Percentiles rank a stretch among this genome's conserved stretches.
Evolutionary conservation across 2,329 filamentous ascomycete species (phyloP).

Genomic region (Cadophora malorum): DNA sequence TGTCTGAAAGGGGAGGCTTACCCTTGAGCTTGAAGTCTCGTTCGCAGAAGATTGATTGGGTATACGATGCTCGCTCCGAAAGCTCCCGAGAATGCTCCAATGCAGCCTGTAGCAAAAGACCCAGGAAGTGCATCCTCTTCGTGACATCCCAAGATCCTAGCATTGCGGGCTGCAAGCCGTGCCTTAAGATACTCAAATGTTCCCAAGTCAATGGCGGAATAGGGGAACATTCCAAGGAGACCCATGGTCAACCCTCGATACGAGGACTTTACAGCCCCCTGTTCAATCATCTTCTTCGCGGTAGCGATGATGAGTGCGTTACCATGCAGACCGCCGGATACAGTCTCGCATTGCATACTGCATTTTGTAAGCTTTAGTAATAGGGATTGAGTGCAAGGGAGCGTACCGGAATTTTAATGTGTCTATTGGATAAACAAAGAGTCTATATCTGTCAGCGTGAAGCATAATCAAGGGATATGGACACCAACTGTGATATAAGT

Average conservation of each 20-base stretch:
- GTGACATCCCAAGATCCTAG: slow-evolving; percentile 70
- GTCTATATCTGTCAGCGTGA: slow-evolving; percentile 52
- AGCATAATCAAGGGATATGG: background rate
- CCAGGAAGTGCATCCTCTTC: slow-evolving; percentile 84
- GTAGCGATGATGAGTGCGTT: slow-evolving; percentile 84
- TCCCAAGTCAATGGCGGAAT: slow-evolving; percentile 94
- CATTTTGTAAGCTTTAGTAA: slow-evolving; percentile 26
- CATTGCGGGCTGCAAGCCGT: slow-evolving; percentile 72
- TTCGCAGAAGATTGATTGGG: slow-evolving; percentile 91
- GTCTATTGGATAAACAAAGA: slow-evolving; percentile 75
- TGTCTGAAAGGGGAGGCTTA: background rate
- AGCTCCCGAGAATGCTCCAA: slow-evolving; percentile 90
- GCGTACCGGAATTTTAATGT: slow-evolving; percentile 63
- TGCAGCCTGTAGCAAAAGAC: slow-evolving; percentile 84
- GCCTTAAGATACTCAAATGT: slow-evolving; percentile 94
- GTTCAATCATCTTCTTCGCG: slow-evolving; percentile 82
- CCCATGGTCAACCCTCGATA: slow-evolving; percentile 96
- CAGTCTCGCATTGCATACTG: slow-evolving; percentile 88
- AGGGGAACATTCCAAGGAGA: slow-evolving; percentile 95
- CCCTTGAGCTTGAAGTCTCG: slow-evolving; percentile 87
- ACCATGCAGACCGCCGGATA: slow-evolving; percentile 82
- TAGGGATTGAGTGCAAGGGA: background rate
- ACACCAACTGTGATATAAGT: slow-evolving; percentile 85
- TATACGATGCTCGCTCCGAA: slow-evolving; percentile 95
- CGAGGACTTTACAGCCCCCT: slow-evolving; percentile 75